Evolutionary conservation across 805 yeast species (phyloP), one percentile per base, ranked within the genome.

Genomic region (Cyberlindnera americana): DNA sequence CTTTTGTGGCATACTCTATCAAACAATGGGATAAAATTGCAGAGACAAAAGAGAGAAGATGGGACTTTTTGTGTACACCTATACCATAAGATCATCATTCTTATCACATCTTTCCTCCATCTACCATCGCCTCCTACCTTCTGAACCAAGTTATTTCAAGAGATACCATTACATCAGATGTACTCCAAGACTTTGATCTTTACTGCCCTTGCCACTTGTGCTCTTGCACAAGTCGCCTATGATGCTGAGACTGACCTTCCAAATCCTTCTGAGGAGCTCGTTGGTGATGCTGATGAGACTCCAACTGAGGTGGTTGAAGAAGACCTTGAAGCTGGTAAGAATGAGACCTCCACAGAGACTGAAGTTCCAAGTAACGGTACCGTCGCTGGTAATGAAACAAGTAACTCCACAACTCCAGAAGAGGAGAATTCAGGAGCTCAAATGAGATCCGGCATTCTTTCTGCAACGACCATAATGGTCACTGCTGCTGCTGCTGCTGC

Each of bases 161-260:
- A 15, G 13, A 33, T n/a, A n/a, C n/a, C n/a, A n/a, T n/a, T n/a
- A n/a, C 29, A 18, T 8, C 10, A 27, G 33, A 46, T 47, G 48
- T 40, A 41, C 40, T 14, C 41, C 38, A 49, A 45, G 41, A 28
- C 42, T 16, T 33, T 49, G 30, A 32, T 45, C 13, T 14, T 45
- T 18, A 25, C 44, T 11, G 41, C 47, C 15, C 14, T 50, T 32
- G 40, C 46, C 15, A 45, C 43, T 13, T 19, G 35, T 22, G 47
- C 70, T 23, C 48, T 69, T 52, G 47, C 58, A 16, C 52, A 41
- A 36, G 35, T 41, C 10, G 24, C 43, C 25, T 33, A 33, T 14
- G 49, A 41, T 19, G 11, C 30, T 23, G 46, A 41, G 18, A 36
- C 39, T 14, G 44, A 37, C 14, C 39, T 39, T 12, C 35, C 37